Evolutionary conservation across 257 asterid genomes (phyloP).

Genomic region (Lantana camara): DNA sequence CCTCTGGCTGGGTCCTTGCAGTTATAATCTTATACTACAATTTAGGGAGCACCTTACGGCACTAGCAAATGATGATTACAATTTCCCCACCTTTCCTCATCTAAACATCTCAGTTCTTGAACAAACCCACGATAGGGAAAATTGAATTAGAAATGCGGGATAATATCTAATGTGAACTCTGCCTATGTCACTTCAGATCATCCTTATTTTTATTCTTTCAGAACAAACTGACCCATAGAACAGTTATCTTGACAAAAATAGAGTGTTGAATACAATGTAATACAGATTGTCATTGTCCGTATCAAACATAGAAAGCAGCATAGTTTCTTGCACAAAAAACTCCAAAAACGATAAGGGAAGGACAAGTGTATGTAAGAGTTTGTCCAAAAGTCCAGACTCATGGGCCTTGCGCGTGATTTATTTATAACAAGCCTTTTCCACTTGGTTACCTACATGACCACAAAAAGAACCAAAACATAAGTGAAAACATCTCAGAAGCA

Average conservation of each 20-base stretch:
- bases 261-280: slow-evolving; percentile 3
- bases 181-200: slow-evolving; percentile 6
- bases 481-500: slow-evolving; percentile 10
- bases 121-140: background rate
- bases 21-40: too few species aligned
- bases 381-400: slow-evolving; percentile 14
- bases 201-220: background rate
- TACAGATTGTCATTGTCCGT: background rate
- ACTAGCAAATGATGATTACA: too few species aligned
- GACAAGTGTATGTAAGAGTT: slow-evolving; percentile 22
- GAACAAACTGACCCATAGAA: background rate
- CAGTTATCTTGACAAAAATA: slow-evolving; percentile 6
- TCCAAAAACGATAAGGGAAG: background rate
- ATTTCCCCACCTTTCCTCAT: too few species aligned
- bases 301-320: background rate
- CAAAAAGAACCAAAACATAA: slow-evolving; percentile 8
- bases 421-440: slow-evolving; percentile 13
- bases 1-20: background rate
- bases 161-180: background rate
- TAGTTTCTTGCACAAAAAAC: slow-evolving; percentile 15
- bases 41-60: background rate
- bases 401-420: slow-evolving; percentile 24
- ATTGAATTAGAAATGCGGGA: background rate
- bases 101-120: background rate
- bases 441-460: slow-evolving; percentile 31